phyloP scores from a whole-genome alignment of 2,329 filamentous ascomycete genomes.

The Exutisphaerella laricina region DNA sequence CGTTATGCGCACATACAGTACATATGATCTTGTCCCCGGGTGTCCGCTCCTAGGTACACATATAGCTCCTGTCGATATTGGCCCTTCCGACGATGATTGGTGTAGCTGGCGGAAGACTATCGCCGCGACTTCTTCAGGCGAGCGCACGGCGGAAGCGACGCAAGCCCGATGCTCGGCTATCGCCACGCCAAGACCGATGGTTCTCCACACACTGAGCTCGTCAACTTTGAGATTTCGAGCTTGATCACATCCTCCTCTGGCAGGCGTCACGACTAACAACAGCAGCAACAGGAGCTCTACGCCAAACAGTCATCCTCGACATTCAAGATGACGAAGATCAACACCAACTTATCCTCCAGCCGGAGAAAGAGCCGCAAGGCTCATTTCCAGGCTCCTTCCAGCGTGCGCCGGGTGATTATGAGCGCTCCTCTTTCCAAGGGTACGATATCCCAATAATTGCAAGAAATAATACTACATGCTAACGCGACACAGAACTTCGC shows the following conservation, averaged over 20 bases:
- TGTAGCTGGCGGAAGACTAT: too few species aligned
- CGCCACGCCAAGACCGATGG: background rate
- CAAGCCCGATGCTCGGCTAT: slow-evolving; percentile 4
- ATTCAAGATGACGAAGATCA: slow-evolving; percentile 66
- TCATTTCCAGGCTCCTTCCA: slow-evolving; percentile 94
- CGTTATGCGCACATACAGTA: too few species aligned
- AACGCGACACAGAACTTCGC: slow-evolving; percentile 59
- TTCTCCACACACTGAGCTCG: slow-evolving; percentile 1
- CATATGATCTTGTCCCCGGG: too few species aligned
- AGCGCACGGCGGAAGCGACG: too few species aligned
- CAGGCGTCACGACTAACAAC: slow-evolving; percentile 21
- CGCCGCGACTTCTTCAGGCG: too few species aligned
- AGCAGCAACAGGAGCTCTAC: too few species aligned
- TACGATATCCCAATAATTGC: slow-evolving; percentile 15
- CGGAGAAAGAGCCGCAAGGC: slow-evolving; percentile 98
- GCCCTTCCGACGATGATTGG: too few species aligned
- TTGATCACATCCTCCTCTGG: background rate
- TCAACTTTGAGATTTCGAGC: slow-evolving; percentile 7
- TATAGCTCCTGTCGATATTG: too few species aligned
- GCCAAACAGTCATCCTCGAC: slow-evolving; percentile 15
- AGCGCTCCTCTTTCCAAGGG: slow-evolving; percentile 88
- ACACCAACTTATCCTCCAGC: slow-evolving; percentile 65
- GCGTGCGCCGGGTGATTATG: slow-evolving; percentile 93
- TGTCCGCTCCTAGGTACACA: too few species aligned
- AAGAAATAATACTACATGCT: slow-evolving; percentile 18